Evolutionary conservation across 768 basidiomycete genomes (phyloP).

Genomic region (Tulasnella calospora): DNA sequence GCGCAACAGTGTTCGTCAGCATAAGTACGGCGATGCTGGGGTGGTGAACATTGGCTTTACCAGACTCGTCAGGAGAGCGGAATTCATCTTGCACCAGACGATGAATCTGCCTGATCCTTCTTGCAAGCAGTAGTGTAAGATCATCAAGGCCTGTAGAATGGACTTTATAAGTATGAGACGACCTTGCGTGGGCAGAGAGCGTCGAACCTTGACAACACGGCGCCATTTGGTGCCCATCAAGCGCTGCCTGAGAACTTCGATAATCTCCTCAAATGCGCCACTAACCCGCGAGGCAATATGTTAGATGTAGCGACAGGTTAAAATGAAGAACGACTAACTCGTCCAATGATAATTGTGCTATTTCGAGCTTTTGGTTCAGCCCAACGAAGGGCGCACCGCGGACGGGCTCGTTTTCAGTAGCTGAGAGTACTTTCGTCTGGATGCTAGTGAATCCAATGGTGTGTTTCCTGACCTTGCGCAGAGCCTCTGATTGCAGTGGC

Average conservation of each 20-base stretch:
- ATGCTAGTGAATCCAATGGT: slow-evolving; percentile 19
- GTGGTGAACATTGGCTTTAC: neutral
- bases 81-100: slow-evolving; percentile 17
- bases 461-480: slow-evolving; percentile 17
- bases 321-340: slow-evolving; percentile 2
- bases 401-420: slow-evolving; percentile 9
- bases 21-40: neutral
- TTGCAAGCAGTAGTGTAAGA: slow-evolving; percentile 23
- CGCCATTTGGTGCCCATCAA: slow-evolving; percentile 15
- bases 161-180: neutral
- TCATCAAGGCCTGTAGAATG: slow-evolving; percentile 11
- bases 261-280: slow-evolving; percentile 22
- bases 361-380: neutral
- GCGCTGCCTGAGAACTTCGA: slow-evolving; percentile 15
- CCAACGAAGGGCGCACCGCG: slow-evolving; percentile 10
- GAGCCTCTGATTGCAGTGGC: slow-evolving; percentile 2
- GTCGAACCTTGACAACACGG: slow-evolving; percentile 17
- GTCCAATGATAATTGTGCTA: slow-evolving; percentile 17
- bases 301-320: neutral
- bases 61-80: slow-evolving; percentile 15
- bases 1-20: neutral
- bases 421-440: slow-evolving; percentile 8
- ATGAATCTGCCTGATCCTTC: slow-evolving; percentile 14
- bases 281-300: neutral
- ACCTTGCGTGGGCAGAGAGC: neutral